Base-by-base conservation (phyloP, 305 asterid species). In the Andrographis paniculata region DNA sequence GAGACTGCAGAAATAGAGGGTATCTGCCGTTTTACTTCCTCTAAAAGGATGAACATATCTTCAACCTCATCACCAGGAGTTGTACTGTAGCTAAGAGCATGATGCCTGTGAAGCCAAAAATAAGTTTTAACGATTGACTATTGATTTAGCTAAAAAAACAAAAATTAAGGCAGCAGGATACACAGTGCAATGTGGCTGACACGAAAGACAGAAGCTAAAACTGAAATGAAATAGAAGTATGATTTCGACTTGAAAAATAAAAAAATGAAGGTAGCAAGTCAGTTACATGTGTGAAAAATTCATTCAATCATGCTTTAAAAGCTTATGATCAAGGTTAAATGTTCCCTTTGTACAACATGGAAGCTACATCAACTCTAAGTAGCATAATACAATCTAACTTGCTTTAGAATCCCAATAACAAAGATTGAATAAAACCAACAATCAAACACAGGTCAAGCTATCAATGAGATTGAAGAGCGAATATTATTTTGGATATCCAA, bases 11-110 rank as follows among this genome's bases (percentile, higher is more conserved):
- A 63, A 44, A 85, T 71, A 58, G 91, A 76, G 23, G 95, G 94
- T 59, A 89, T 78, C 66, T 73, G 75, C 49, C 68, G 58, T 76
- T 89, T 77, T 42, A 89, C 94, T 78, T 89, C 95, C 53, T 71
- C 75, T 62, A 89, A 70, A 54, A 89, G 77, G 67, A 82, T 59
- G 45, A 79, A 68, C 98, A 89, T 76, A 70, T 89, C 98, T 78
- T 89, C 98, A 60, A 89, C 95, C 71, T 89, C 98, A 76, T 89
- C 98, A 44, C 98, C 95, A 59, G 91, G 83, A 50, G 98, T 89
- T 72, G 70, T 52, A 27, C 62, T 72, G 72, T 89, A 89, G 76
- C 73, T 89, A 59, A 89, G 95, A 57, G 68, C 81, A 45, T 71
- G 74, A 68, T 80, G 65, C 81, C 95, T 89, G 62, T 24, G 49